These are phyloP conservation scores for Alternaria sp. DNA, from an alignment of 2,329 filamentous ascomycete genomes.

Conservation along the genomic window DNA sequence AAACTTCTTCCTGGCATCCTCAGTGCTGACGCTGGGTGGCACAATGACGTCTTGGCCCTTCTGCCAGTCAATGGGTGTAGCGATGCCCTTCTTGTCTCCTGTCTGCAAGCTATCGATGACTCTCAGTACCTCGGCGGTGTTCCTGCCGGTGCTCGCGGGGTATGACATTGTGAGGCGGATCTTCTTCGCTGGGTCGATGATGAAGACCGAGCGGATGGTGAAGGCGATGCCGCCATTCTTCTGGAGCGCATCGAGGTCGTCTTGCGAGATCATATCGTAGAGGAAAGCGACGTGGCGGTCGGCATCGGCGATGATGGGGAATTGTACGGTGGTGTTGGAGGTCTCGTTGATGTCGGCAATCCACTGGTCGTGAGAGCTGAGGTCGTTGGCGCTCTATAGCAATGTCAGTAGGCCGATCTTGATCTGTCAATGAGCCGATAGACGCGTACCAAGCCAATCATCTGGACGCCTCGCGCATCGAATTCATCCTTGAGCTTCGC, in stretches of 20 bases:
- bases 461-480: constrained; percentile 83
- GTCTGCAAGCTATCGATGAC: constrained; percentile 65
- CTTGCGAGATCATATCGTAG: constrained; percentile 60
- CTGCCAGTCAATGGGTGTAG: constrained; percentile 89
- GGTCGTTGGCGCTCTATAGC: constrained; percentile 73
- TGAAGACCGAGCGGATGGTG: constrained; percentile 92
- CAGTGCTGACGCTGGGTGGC: constrained; percentile 79
- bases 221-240: constrained; percentile 71
- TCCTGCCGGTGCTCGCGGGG: constrained; percentile 82
- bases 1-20: constrained; percentile 87
- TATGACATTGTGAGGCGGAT: constrained; percentile 93
- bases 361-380: constrained; percentile 84
- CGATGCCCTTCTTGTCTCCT: constrained; percentile 86
- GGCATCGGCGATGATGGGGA: constrained; percentile 59
- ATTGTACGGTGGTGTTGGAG: constrained; percentile 52
- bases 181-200: constrained; percentile 93
- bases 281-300: constrained; percentile 56
- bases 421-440: neutral
- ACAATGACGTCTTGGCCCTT: constrained; percentile 92
- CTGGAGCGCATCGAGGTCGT: constrained; percentile 63
- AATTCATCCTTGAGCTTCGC: constrained; percentile 90
- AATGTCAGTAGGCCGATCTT: neutral
- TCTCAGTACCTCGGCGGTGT: constrained; percentile 63
- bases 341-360: constrained; percentile 74
- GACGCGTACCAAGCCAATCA: constrained; percentile 74